phyloP scores from a whole-genome alignment of 2,329 filamentous ascomycete genomes.

The Aspergillus transmontanensis region DNA sequence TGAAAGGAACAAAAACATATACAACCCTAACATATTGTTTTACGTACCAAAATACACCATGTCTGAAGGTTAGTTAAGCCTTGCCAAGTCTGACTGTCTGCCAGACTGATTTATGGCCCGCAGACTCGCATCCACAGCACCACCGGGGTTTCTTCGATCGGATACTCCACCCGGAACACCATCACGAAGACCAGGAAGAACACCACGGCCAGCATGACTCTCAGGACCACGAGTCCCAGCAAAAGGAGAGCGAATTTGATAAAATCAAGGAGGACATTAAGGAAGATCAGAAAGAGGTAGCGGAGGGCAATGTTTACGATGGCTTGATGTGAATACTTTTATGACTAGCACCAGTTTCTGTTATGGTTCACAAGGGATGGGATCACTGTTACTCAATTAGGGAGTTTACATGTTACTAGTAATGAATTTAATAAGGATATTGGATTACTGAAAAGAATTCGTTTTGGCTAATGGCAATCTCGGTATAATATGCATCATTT shows the following conservation, averaged over 20 bases:
- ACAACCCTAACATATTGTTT: not conserved
- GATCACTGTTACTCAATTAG: not conserved
- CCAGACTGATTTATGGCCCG: not conserved
- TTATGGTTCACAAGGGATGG: not conserved
- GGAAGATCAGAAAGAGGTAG: not conserved
- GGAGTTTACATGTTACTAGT: not conserved
- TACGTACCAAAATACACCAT: not conserved
- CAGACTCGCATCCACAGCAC: not conserved
- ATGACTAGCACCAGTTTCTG: not conserved
- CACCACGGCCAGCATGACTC: not conserved
- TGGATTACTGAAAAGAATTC: not conserved
- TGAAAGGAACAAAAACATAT: not conserved
- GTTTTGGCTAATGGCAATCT: not conserved
- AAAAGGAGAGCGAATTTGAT: not conserved
- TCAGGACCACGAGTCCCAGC: not conserved
- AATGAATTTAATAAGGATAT: not conserved
- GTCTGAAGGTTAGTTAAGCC: not conserved
- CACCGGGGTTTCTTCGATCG: not conserved
- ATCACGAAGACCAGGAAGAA: not conserved
- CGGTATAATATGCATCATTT: not conserved
- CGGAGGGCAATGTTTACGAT: not conserved
- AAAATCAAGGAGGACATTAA: slow-evolving; percentile 1
- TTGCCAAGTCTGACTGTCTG: no score
- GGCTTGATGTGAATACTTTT: not conserved
- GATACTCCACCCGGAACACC: not conserved